phyloP scores from a whole-genome alignment of 108 stramenopile genomes.

The Mediolabrus comicus region DNA sequence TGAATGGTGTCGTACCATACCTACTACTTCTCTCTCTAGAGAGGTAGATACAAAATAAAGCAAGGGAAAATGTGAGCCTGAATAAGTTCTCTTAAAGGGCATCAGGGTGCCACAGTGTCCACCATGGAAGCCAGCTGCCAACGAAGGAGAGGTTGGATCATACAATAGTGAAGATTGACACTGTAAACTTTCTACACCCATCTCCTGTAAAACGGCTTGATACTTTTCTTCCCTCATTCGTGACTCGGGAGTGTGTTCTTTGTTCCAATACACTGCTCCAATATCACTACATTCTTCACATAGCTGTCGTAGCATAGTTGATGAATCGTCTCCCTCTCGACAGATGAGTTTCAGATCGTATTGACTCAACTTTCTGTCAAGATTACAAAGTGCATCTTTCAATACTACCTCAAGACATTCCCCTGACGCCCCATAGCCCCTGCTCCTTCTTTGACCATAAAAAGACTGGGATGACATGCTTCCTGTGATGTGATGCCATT shows the following conservation, averaged over 20 bases:
- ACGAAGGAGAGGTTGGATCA: constrained; percentile 24
- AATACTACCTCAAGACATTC: constrained; percentile 35
- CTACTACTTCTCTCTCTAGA: too few species aligned
- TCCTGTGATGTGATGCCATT: constrained; percentile 13
- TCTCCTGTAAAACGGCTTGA: neutral
- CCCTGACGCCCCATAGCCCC: constrained; percentile 24
- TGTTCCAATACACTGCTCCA: constrained; percentile 42
- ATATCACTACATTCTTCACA: constrained; percentile 6
- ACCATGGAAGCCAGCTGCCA: constrained; percentile 38
- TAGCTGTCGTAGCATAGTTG: constrained; percentile 7
- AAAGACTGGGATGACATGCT: constrained; percentile 35
- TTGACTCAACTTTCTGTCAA: constrained; percentile 12
- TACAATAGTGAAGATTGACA: constrained; percentile 38
- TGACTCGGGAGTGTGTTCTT: constrained; percentile 33
- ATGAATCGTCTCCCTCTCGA: constrained; percentile 13
- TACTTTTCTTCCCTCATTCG: neutral
- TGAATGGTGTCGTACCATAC: constrained; percentile 23
- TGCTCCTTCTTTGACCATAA: constrained; percentile 32
- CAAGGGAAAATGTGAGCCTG: too few species aligned
- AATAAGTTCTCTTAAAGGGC: constrained; percentile 32
- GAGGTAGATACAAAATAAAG: neutral
- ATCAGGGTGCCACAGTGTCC: constrained; percentile 53
- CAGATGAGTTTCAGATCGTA: constrained; percentile 27
- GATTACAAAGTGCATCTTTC: constrained; percentile 30
- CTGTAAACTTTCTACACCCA: neutral